These are phyloP conservation scores for Exophiala alcalophila DNA, from an alignment of 2,329 filamentous ascomycete species.

Conservation along the genomic window DNA sequence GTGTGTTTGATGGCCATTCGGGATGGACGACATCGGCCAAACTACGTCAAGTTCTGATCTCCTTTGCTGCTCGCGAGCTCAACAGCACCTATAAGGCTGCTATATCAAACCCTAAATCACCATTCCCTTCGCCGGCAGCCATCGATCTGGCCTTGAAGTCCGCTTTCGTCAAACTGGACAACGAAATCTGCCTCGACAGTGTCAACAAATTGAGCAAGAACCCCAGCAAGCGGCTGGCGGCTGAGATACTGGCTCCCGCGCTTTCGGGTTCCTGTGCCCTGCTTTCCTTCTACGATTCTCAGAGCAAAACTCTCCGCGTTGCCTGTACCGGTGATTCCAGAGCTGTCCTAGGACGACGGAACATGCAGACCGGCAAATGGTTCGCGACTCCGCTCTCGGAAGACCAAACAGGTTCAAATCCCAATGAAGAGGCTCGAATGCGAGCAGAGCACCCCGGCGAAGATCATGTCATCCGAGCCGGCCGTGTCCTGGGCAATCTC, in stretches of 20 bases:
- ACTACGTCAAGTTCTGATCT: slow-evolving; percentile 85
- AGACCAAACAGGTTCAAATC: slow-evolving; percentile 89
- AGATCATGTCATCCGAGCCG: slow-evolving; percentile 74
- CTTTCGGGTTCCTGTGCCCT: slow-evolving; percentile 96
- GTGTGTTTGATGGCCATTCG: slow-evolving; percentile 94
- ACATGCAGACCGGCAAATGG: slow-evolving; percentile 76
- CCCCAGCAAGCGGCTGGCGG: slow-evolving; percentile 84
- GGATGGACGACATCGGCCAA: slow-evolving; percentile 99
- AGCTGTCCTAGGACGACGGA: slow-evolving; percentile 81
- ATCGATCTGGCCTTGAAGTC: slow-evolving; percentile 90
- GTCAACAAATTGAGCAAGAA: slow-evolving; percentile 87
- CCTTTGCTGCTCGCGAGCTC: slow-evolving; percentile 86
- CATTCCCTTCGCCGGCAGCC: slow-evolving; percentile 70
- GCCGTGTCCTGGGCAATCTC: slow-evolving; percentile 83
- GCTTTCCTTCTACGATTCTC: slow-evolving; percentile 91
- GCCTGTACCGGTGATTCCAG: slow-evolving; percentile 96
- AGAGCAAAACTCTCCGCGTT: slow-evolving; percentile 81
- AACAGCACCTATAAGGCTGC: slow-evolving; percentile 86
- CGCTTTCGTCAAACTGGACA: slow-evolving; percentile 81
- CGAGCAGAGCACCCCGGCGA: slow-evolving; percentile 86
- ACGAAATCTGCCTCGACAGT: slow-evolving; percentile 92
- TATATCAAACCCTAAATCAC: slow-evolving; percentile 50
- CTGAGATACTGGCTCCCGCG: slow-evolving; percentile 86
- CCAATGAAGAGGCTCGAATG: slow-evolving; percentile 77
- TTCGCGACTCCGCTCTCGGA: slow-evolving; percentile 82